phyloP scores from a whole-genome alignment of 768 basidiomycete species.

The Boletus sp. region DNA sequence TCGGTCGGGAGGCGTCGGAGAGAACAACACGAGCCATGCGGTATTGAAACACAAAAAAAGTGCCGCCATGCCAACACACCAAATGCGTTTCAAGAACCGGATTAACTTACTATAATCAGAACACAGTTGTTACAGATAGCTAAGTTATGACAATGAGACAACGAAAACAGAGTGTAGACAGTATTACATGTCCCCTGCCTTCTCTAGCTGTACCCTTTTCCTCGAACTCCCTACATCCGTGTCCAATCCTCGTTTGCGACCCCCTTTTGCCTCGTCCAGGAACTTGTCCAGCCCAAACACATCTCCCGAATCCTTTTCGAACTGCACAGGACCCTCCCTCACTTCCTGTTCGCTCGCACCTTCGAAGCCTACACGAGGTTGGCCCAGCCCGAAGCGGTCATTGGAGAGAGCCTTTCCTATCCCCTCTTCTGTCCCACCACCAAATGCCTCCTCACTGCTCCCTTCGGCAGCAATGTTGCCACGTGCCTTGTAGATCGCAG shows the following conservation, averaged over 20 bases:
- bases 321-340: constrained; percentile 93
- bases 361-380: constrained; percentile 83
- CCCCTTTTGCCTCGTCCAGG: constrained; percentile 94
- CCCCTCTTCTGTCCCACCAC: constrained; percentile 94
- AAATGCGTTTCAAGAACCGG: background rate
- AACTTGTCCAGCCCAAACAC: constrained; percentile 97
- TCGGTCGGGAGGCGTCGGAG: background rate
- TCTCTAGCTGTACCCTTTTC: constrained; percentile 69
- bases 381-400: constrained; percentile 90
- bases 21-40: background rate
- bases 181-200: constrained; percentile 46
- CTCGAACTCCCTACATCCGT: constrained; percentile 67
- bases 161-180: background rate
- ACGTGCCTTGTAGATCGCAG: constrained; percentile 98
- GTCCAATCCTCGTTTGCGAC: constrained; percentile 87
- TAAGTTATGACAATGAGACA: background rate
- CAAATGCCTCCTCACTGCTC: constrained; percentile 88
- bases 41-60: background rate
- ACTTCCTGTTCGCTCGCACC: constrained; percentile 85
- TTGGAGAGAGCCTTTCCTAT: constrained; percentile 88
- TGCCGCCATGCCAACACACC: constrained; percentile 21
- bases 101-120: background rate
- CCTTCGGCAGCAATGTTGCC: constrained; percentile 70
- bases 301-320: constrained; percentile 97
- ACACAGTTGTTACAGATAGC: background rate